Conservation (phyloP, 768 basidiomycete species). For the Pulveroboletus sp. region DNA sequence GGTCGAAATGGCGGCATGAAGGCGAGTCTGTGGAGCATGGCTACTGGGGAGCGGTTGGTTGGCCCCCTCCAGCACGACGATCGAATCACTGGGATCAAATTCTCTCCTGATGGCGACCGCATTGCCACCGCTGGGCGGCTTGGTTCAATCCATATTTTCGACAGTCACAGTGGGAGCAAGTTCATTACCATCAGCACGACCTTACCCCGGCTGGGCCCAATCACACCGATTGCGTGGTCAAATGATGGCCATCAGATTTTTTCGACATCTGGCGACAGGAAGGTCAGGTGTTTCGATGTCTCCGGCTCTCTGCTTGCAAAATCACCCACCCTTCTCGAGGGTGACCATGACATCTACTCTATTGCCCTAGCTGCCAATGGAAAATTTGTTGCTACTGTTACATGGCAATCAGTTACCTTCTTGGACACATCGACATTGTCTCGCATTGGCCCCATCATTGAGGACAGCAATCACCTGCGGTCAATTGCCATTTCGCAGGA, state of each 20-base stretch:
- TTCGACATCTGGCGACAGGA: not conserved
- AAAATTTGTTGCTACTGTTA: not conserved
- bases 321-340: not conserved
- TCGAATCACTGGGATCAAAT: not conserved
- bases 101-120: not conserved
- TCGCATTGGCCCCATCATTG: not conserved
- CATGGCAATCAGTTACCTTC: not conserved
- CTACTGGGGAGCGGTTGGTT: not conserved
- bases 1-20: no score
- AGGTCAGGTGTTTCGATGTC: not conserved
- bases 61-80: not conserved
- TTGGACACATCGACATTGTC: not conserved
- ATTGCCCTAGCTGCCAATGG: not conserved
- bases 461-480: not conserved
- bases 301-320: not conserved
- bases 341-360: accelerated
- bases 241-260: not conserved
- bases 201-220: accelerated
- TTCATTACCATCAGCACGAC: not conserved
- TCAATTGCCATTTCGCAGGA: not conserved
- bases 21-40: not conserved
- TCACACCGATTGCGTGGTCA: not conserved
- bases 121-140: not conserved
- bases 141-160: not conserved
- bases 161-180: not conserved